Percentiles rank a stretch among this genome's conserved stretches.
Conservation (phyloP, 139 green algal species). For the Chlorella sp. region DNA sequence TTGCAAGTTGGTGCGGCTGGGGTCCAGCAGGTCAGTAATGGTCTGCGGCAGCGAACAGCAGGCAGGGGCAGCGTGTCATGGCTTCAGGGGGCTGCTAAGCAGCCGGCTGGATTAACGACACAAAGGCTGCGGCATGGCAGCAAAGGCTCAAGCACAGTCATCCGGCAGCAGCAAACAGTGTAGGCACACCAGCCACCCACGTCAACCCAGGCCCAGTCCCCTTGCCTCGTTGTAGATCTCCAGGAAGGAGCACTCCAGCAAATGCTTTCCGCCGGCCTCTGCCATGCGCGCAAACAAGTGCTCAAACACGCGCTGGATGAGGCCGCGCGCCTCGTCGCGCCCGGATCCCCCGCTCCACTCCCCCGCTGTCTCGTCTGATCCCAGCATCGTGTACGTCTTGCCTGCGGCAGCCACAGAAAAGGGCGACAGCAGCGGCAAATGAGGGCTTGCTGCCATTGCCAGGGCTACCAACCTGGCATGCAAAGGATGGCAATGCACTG, state of each 20-base stretch:
- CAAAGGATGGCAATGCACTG: too few species aligned
- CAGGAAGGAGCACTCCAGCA: slow-evolving; percentile 55
- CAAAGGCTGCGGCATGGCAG: too few species aligned
- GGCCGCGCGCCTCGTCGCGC: slow-evolving; percentile 55
- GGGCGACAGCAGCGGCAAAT: too few species aligned
- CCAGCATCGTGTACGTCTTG: slow-evolving; percentile 87
- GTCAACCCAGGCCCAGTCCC: neutral
- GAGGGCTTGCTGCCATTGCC: too few species aligned
- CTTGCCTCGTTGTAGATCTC: slow-evolving; percentile 96
- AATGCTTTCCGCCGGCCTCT: slow-evolving; percentile 14
- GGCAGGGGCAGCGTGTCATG: too few species aligned
- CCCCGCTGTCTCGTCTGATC: slow-evolving; percentile 12
- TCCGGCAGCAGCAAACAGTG: neutral
- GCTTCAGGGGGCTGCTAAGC: too few species aligned
- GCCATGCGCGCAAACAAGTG: slow-evolving; percentile 74
- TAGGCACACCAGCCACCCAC: too few species aligned
- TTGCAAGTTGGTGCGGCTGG: slow-evolving; percentile 56
- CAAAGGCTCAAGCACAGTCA: neutral
- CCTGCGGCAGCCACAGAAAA: slow-evolving; percentile 15
- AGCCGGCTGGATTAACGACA: too few species aligned
- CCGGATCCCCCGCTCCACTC: neutral
- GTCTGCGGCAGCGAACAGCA: slow-evolving; percentile 27
- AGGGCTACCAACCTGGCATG: too few species aligned
- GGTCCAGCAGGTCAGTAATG: slow-evolving; percentile 86
- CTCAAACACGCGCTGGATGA: slow-evolving; percentile 88